phyloP scores from a whole-genome alignment of 164 flowering plant species.

The Liquidambar formosana region DNA sequence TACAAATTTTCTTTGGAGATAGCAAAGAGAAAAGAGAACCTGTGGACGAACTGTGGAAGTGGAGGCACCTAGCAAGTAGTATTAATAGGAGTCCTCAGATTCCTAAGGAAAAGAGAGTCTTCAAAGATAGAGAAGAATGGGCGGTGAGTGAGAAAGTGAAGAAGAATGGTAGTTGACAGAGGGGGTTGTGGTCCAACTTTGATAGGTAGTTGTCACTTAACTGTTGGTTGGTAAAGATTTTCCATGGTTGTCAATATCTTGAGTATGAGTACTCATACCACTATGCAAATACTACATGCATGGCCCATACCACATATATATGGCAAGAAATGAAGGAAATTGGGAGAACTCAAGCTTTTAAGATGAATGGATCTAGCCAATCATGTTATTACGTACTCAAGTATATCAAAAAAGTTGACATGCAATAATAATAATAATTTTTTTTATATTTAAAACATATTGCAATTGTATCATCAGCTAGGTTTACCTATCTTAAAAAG shows the following conservation, averaged over 20 bases:
- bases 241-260: too few relatives aligned
- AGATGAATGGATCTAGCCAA: too few relatives aligned
- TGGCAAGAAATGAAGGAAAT: too few relatives aligned
- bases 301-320: too few relatives aligned
- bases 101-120: not conserved
- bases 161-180: slow-evolving; percentile 36
- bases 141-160: not conserved
- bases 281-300: not conserved
- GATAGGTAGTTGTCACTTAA: slow-evolving; percentile 31
- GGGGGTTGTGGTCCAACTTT: slow-evolving; percentile 16
- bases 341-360: too few relatives aligned
- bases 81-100: slow-evolving; percentile 9
- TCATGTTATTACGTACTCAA: too few relatives aligned
- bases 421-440: too few relatives aligned
- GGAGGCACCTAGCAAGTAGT: not conserved
- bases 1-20: not conserved
- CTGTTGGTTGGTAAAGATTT: slow-evolving; percentile 21
- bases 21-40: not conserved
- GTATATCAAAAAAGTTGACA: too few relatives aligned
- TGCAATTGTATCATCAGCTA: too few relatives aligned
- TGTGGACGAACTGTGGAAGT: not conserved
- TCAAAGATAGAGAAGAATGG: not conserved
- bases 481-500: too few relatives aligned
- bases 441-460: too few relatives aligned
- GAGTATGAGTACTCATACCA: not conserved